Evolutionary conservation across 495 filamentous ascomycete genomes (phyloP).

Genomic region (Penicillium nucicola): DNA sequence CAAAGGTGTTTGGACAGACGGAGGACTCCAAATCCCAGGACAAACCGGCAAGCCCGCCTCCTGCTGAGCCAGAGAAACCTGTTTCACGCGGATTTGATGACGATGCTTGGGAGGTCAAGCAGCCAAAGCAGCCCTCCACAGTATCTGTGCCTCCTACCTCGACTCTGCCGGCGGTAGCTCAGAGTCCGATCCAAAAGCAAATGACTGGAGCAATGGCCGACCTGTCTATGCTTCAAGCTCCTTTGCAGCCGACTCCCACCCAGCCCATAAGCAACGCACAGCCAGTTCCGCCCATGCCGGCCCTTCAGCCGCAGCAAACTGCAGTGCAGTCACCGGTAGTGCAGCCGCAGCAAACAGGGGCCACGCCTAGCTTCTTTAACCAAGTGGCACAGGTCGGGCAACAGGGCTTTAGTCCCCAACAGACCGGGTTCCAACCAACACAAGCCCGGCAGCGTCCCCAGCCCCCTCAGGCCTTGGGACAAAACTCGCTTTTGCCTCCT

Average conservation of each 20-base stretch:
- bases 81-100: constrained; percentile 78
- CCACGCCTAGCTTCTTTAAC: constrained; percentile 49
- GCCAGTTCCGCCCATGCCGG: constrained; percentile 21
- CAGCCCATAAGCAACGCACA: constrained; percentile 44
- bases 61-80: constrained; percentile 42
- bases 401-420: constrained; percentile 32
- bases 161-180: constrained; percentile 33
- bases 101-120: constrained; percentile 96
- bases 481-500: constrained; percentile 70
- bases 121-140: constrained; percentile 59
- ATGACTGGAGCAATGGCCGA: constrained; percentile 75
- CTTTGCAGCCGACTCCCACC: constrained; percentile 69
- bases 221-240: constrained; percentile 69
- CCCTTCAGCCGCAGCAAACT: constrained; percentile 46
- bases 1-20: constrained; percentile 76
- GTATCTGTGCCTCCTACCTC: constrained; percentile 26
- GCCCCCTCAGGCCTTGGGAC: constrained; percentile 60
- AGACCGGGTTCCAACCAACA: constrained; percentile 47
- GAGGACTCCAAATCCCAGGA: constrained; percentile 41
- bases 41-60: constrained; percentile 39
- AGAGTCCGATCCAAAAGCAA: constrained; percentile 44
- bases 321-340: constrained; percentile 45
- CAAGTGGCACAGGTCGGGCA: constrained; percentile 44
- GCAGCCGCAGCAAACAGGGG: constrained; percentile 51
- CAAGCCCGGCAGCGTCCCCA: constrained; percentile 69